Base-by-base conservation (phyloP, 139 green algal species). In the Trebouxia sp. region DNA sequence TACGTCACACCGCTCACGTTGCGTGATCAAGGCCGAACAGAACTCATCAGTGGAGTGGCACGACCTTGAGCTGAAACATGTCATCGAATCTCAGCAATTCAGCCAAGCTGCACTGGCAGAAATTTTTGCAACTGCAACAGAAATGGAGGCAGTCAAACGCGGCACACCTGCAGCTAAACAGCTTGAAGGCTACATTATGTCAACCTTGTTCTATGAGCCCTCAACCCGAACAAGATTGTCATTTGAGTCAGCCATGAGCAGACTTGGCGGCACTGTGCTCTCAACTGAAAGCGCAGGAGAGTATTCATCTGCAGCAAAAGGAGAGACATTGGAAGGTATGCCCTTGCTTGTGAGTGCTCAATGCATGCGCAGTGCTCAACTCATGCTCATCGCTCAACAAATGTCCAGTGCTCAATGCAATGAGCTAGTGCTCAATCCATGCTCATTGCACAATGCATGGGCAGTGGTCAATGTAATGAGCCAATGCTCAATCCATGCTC, bases 161-260 rank as follows among this genome's bases (percentile, higher is more conserved):
- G 82, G 88, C 26, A 92, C 86, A 5, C 83, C 87, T 10, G 93
- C 89, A 43, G 85, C 90, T 0, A 82, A 82, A 24, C 81, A 94
- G 83, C 86, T 99, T 45, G 83, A 95, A 22, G 96, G 95, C 32
- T 91, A 92, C 76, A 88, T 98, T 11, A 99, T 99, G 96, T 92
- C 94, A 30, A 99, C 97, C 3, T 91, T 99, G 9, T 99, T 99
- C 83, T 99, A 99, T 85, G 97, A 99, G 89, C 97, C 97, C 15
- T 99, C 97, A 37, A 99, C 97, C 10, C 92, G 97, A 48, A 99
- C 97, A 12, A 87, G 97, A 10, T 89, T 99, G 2, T 98, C 92
- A 0, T 99, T 99, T 85, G 97, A 99, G 82, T 92, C 90, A 0
- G 97, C 97, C 7, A 99, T 99, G 94, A 85, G 83, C 6, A 85